phyloP scores from a whole-genome alignment of 768 basidiomycete species.

The Coprinellus aureogranulatus region DNA sequence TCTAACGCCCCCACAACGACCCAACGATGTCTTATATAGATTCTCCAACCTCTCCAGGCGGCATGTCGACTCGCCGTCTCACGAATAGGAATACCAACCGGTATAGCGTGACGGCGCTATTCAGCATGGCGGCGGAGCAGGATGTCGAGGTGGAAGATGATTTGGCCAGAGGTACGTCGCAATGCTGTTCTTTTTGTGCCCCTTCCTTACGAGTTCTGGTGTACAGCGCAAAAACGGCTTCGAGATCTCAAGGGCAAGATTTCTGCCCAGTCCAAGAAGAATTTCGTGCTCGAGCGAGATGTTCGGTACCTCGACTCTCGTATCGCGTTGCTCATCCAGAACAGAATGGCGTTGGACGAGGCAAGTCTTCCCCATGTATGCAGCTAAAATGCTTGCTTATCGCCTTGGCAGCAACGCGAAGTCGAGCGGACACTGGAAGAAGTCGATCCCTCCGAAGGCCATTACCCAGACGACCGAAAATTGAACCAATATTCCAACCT shows the following conservation, averaged over 20 bases:
- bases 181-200: not conserved
- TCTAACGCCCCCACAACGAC: conserved; percentile 22
- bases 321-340: conserved; percentile 96
- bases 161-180: conserved; percentile 79
- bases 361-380: conserved; percentile 41
- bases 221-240: conserved; percentile 89
- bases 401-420: conserved; percentile 73
- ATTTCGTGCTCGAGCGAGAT: conserved; percentile 98
- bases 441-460: conserved; percentile 87
- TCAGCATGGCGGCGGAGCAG: conserved; percentile 98
- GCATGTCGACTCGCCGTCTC: conserved; percentile 69
- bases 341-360: conserved; percentile 95
- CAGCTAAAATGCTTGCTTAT: conserved; percentile 14
- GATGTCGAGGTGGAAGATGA: conserved; percentile 98
- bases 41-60: conserved; percentile 58
- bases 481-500: conserved; percentile 96
- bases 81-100: conserved; percentile 95
- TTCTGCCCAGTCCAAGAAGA: conserved; percentile 98
- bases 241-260: conserved; percentile 96
- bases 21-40: conserved; percentile 61
- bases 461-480: conserved; percentile 92
- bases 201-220: not conserved
- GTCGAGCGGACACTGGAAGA: conserved; percentile 95
- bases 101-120: conserved; percentile 92
- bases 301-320: conserved; percentile 97